These are phyloP conservation scores for Shiraia sp. DNA, from an alignment of 2,329 filamentous ascomycete genomes.

Conservation along the genomic window DNA sequence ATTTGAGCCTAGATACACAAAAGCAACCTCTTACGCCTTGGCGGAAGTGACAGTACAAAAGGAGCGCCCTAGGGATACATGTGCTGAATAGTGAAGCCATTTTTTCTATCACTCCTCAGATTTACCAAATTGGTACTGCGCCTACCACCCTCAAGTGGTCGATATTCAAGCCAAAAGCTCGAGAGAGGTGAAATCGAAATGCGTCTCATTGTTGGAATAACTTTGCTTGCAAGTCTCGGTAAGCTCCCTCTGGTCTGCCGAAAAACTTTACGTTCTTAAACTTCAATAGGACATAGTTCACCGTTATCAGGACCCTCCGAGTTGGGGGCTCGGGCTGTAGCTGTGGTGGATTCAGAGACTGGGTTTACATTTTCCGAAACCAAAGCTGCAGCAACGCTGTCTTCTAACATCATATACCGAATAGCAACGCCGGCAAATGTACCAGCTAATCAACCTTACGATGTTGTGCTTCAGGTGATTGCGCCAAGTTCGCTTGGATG, in stretches of 20 bases:
- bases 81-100: too few relatives aligned
- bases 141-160: too few relatives aligned
- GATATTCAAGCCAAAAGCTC: too few relatives aligned
- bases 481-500: slow-evolving; percentile 32
- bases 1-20: slow-evolving; percentile 25
- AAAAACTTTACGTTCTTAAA: background rate
- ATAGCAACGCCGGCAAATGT: slow-evolving; percentile 31
- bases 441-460: slow-evolving; percentile 21
- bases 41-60: slow-evolving; percentile 25
- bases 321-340: slow-evolving; percentile 15
- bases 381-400: slow-evolving; percentile 31
- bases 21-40: slow-evolving; percentile 31
- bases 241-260: background rate
- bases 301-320: slow-evolving; percentile 10
- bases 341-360: slow-evolving; percentile 32
- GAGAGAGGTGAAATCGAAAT: too few relatives aligned
- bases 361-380: slow-evolving; percentile 41
- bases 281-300: slow-evolving; percentile 15
- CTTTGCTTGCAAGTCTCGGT: slow-evolving; percentile 27
- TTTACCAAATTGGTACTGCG: too few relatives aligned
- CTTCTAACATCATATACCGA: slow-evolving; percentile 31
- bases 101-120: too few relatives aligned
- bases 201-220: slow-evolving; percentile 21
- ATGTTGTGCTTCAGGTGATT: slow-evolving; percentile 34
- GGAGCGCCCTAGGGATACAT: slow-evolving; percentile 23